Evolutionary conservation across 495 filamentous ascomycete genomes (phyloP), one percentile per base, ranked within the genome.

Genomic region (Penicillium egyptiacum): DNA sequence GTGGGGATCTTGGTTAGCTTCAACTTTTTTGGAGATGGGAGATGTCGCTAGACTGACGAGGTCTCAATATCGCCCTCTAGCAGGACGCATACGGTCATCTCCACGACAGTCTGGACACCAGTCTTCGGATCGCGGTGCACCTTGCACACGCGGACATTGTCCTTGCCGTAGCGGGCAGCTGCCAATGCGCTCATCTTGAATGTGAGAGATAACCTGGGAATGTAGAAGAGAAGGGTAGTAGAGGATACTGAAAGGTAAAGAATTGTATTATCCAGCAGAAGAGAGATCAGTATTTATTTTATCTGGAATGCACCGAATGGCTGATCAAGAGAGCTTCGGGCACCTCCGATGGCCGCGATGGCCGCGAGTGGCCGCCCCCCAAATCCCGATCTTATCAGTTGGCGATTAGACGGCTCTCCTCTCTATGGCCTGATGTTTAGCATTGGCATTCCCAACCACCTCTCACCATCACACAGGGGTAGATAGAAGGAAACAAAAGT

Each of bases 71-170:
- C 87, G 50, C 94, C 94, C 76, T 96, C 89, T 4, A 98, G 80
- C 17, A 97, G 78, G 44, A 88, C 88, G 72, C 90, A 89, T 53
- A 98, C 89, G 43, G 92, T 96, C 89, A 96, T 95, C 72, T 98
- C 94, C 40, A 89, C 88, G 45, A 97, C 91, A 8, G 86, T 86
- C 71, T 98, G 94, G 4, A 81, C 77, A 30, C 86, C 84, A 12
- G 89, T 88, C 65, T 83, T 78, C 67, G 83, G 82, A 69, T 97
- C 85, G 55, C 83, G 81, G 62, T 94, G 81, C 65, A 96, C 91
- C 76, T 98, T 98, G 83, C 87, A 92, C 59, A 98, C 86, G 67
- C 94, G 91, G 80, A 98, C 88, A 80, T 98, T 98, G 83, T 97
- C 93, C 85, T 95, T 95, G 78, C 90, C 90, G 73, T 95, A 95